phyloP scores from a whole-genome alignment of 495 filamentous ascomycete genomes.

The Podospora pseudoanserina region DNA sequence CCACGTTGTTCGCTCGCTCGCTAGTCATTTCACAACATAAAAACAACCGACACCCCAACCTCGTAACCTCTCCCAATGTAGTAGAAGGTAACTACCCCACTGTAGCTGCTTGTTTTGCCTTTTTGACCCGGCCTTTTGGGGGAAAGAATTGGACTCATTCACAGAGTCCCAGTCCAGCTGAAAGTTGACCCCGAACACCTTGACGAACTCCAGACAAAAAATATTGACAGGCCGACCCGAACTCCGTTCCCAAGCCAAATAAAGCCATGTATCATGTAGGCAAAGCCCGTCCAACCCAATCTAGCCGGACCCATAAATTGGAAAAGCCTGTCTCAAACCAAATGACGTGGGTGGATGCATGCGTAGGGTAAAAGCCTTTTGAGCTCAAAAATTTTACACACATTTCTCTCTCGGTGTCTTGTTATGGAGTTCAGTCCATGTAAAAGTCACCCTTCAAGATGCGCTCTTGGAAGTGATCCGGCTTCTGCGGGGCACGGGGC shows the following conservation, averaged over 20 bases:
- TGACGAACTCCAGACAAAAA: not conserved
- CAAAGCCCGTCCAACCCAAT: not conserved
- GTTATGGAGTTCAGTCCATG: conserved; percentile 69
- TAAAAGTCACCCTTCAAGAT: conserved; percentile 97
- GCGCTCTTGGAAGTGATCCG: conserved; percentile 91
- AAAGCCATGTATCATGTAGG: not conserved
- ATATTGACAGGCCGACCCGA: not conserved
- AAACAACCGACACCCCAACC: not conserved
- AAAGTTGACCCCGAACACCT: not conserved
- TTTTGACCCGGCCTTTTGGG: not conserved
- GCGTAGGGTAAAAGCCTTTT: not conserved
- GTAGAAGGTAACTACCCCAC: not conserved
- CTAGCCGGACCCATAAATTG: not conserved
- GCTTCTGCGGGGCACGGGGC: conserved; percentile 52
- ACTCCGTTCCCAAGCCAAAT: not conserved
- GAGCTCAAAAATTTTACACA: not conserved
- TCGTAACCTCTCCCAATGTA: not conserved
- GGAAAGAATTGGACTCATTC: not conserved
- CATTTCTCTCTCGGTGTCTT: not conserved
- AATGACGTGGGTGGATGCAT: not conserved
- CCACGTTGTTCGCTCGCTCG: not conserved
- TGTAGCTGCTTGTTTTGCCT: not conserved
- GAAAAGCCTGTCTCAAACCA: not conserved
- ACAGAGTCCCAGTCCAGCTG: not conserved
- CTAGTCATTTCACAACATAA: not conserved